These are phyloP conservation scores for Posidonia oceanica DNA, from an alignment of 116 monocot genomes.

Conservation along the genomic window DNA sequence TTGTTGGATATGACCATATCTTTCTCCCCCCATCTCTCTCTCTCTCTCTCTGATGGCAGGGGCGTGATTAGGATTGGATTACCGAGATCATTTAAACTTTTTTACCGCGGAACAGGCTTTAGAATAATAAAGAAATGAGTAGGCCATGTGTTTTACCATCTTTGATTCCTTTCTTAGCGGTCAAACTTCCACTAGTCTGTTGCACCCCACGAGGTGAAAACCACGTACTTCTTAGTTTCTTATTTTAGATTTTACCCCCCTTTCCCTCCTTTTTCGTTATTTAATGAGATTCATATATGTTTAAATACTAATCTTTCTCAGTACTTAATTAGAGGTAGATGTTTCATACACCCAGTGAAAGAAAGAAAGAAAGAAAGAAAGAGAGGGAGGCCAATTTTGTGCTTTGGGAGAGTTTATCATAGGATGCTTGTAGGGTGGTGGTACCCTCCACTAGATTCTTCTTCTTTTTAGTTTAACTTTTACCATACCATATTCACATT, in stretches of 20 bases:
- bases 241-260: neutral
- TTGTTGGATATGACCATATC: too few relatives aligned
- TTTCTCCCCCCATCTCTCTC: neutral
- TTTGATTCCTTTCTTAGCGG: conserved; percentile 73
- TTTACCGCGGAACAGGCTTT: conserved; percentile 44
- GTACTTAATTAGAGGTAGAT: neutral
- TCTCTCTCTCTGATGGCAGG: neutral
- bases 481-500: neutral
- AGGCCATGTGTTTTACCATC: conserved; percentile 60
- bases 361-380: neutral
- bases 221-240: neutral
- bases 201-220: conserved; percentile 20
- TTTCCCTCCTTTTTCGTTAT: neutral
- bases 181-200: conserved; percentile 40
- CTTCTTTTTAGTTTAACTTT: neutral
- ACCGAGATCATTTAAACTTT: conserved; percentile 33
- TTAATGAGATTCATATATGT: neutral
- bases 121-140: conserved; percentile 16
- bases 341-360: neutral
- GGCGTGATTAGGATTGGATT: conserved; percentile 36
- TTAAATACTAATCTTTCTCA: conserved; percentile 1
- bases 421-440: neutral
- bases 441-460: neutral
- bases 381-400: neutral
- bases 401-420: neutral